These are phyloP conservation scores for Agaricus blazei DNA, from an alignment of 768 basidiomycete species.

Conservation along the genomic window DNA sequence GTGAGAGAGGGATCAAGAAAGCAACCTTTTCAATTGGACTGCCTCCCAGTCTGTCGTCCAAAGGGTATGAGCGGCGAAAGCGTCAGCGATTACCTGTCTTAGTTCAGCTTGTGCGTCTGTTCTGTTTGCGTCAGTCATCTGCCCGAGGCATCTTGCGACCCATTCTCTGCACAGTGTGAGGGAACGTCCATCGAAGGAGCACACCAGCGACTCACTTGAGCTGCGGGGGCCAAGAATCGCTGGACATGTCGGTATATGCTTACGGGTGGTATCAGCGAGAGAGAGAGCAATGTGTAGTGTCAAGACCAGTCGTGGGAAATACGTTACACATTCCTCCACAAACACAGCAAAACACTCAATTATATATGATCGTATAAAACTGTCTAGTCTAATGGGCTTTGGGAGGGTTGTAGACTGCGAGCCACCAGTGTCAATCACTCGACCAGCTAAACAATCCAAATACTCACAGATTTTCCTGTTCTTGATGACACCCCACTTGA, in stretches of 20 bases:
- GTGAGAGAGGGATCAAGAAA: not conserved
- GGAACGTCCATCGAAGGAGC: not conserved
- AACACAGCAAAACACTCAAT: conserved; percentile 1
- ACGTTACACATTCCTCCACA: not conserved
- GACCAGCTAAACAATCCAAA: not conserved
- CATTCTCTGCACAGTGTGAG: conserved; percentile 59
- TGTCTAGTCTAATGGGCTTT: conserved; percentile 44
- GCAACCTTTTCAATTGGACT: conserved; percentile 80
- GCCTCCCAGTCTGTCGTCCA: conserved; percentile 94
- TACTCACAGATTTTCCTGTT: conserved; percentile 85
- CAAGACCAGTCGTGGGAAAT: not conserved
- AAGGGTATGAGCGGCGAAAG: conserved; percentile 77
- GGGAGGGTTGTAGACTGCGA: conserved; percentile 59
- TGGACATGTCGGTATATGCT: conserved; percentile 44
- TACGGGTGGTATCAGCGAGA: not conserved
- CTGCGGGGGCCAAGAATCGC: conserved; percentile 77
- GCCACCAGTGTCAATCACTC: conserved; percentile 3
- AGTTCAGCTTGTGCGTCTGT: conserved; percentile 88
- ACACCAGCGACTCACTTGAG: conserved; percentile 52
- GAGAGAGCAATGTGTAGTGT: not conserved
- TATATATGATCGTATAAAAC: conserved; percentile 18
- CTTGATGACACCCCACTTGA: conserved; percentile 93
- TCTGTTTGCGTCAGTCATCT: conserved; percentile 87
- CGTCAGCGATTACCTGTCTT: conserved; percentile 93
- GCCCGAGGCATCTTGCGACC: conserved; percentile 90